Base-by-base conservation (phyloP, 2,329 filamentous ascomycete species). In the Sporothrix brasiliensis region DNA sequence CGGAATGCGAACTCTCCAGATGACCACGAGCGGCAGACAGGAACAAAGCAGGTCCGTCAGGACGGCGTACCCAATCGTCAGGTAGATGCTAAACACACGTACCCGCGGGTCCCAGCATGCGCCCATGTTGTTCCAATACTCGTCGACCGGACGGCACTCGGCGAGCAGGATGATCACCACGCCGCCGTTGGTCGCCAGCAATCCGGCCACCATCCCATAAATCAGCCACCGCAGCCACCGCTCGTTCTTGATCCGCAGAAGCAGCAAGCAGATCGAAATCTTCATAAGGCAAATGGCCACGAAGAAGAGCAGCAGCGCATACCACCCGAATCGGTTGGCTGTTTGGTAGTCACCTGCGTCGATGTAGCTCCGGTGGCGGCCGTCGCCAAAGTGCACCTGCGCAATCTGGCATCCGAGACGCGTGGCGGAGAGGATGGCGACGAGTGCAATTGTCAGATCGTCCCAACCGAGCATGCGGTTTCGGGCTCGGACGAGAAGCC, bases 231-330 rank as follows among this genome's bases (percentile, higher is more conserved):
- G 77, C 14, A 81, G 73, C 52, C 67, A 61, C 65, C 63, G 76
- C 2, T 78, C 78, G 56, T 79, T 75, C 71, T 82, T 81, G 74
- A 83, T 81, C 16, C 81, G 78, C 4, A 83, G 73, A 1, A 83
- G 73, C 10, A 83, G 74, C 14, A 83, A 72, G 73, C 81, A 77
- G 66, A 83, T 82, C 3, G 80, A 82, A 39, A 79, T 76, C 70
- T 83, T 83, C 60, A 83, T 76, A 1, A 82, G 69, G 52, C 78
- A 80, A 47, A 82, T 78, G 53, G 77, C 78, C 13, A 76, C 74
- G 70, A 82, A 83, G 2, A 83, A 77, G 24, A 81, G 74, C 16
- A 82, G 75, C 74, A 82, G 80, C 3, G 78, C 79, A 58, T 78
- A 74, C 80, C 80, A 82, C 1, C 79, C 78, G 3, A 79, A 75